phyloP scores from a whole-genome alignment of 2,329 filamentous ascomycete genomes.

The Talaromyces verruculosus region DNA sequence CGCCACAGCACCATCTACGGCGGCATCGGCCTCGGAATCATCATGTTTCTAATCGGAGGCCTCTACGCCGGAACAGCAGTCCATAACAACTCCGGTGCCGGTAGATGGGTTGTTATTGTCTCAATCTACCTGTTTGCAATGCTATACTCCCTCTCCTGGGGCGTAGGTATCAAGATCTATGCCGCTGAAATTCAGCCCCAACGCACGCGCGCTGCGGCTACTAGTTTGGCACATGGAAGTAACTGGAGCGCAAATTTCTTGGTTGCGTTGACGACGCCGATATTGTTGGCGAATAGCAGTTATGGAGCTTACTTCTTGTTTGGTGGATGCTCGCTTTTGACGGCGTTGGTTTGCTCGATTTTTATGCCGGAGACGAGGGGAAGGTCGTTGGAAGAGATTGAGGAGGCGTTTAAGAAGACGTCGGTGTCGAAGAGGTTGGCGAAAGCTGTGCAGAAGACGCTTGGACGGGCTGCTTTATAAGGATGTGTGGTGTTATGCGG shows the following conservation, averaged over 20 bases:
- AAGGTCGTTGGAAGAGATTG: conserved; percentile 51
- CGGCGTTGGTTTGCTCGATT: conserved; percentile 39
- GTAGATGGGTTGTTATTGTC: conserved; percentile 34
- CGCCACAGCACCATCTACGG: conserved; percentile 56
- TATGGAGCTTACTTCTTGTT: conserved; percentile 52
- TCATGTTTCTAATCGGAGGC: conserved; percentile 38
- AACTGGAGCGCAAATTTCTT: conserved; percentile 53
- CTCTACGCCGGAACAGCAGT: conserved; percentile 36
- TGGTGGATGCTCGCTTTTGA: conserved; percentile 42
- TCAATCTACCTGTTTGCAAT: conserved; percentile 33
- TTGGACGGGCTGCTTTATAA: conserved; percentile 6
- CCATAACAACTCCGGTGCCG: conserved; percentile 30
- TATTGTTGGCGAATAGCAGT: conserved; percentile 44
- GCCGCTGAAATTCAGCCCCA: conserved; percentile 59
- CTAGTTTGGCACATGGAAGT: conserved; percentile 53
- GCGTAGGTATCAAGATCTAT: conserved; percentile 57
- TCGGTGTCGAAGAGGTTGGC: conserved; percentile 19
- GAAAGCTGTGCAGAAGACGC: background rate
- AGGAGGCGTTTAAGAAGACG: conserved; percentile 45
- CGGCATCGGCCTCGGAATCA: conserved; percentile 50
- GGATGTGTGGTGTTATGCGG: background rate
- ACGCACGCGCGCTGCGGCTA: conserved; percentile 56
- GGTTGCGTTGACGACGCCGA: conserved; percentile 48
- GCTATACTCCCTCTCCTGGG: conserved; percentile 49
- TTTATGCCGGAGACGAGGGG: conserved; percentile 56